Conservation (phyloP, 768 basidiomycete genomes). For the Imleria badia region DNA sequence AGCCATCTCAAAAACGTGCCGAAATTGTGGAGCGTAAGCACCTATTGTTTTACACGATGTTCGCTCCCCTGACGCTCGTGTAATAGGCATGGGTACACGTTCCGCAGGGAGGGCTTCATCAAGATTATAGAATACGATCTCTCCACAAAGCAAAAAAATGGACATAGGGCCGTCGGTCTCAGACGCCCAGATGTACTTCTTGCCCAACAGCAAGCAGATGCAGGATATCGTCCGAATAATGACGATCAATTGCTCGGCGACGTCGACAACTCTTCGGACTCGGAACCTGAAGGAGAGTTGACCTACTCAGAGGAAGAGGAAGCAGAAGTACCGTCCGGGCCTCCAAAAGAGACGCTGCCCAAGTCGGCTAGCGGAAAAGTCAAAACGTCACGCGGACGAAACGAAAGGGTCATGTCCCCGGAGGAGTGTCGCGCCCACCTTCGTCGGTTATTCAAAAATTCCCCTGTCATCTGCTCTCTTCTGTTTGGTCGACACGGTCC, state of each 20-base stretch:
- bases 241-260: conserved; percentile 36
- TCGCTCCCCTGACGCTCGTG: conserved; percentile 4
- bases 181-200: conserved; percentile 78
- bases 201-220: conserved; percentile 36
- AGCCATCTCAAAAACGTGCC: conserved; percentile 70
- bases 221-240: conserved; percentile 25
- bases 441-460: conserved; percentile 82
- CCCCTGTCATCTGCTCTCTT: conserved; percentile 76
- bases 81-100: conserved; percentile 73
- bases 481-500: conserved; percentile 93
- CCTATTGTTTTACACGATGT: conserved; percentile 1
- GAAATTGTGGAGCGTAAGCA: conserved; percentile 85
- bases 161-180: conserved; percentile 49
- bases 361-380: conserved; percentile 74
- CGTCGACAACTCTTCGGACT: conserved; percentile 50
- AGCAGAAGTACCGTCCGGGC: conserved; percentile 35
- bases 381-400: conserved; percentile 75
- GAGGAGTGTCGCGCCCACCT: conserved; percentile 95
- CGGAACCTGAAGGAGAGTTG: conserved; percentile 46
- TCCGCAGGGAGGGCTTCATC: conserved; percentile 90
- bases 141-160: conserved; percentile 70
- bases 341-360: conserved; percentile 44
- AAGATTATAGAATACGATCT: conserved; percentile 96
- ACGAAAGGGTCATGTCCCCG: conserved; percentile 87
- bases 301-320: conserved; percentile 54